A percentile compares a stretch with the other conserved stretches of the same genome.
phyloP scores from a whole-genome alignment of 1,139 yeast species.

The Eremothecium cymbalariae region DNA sequence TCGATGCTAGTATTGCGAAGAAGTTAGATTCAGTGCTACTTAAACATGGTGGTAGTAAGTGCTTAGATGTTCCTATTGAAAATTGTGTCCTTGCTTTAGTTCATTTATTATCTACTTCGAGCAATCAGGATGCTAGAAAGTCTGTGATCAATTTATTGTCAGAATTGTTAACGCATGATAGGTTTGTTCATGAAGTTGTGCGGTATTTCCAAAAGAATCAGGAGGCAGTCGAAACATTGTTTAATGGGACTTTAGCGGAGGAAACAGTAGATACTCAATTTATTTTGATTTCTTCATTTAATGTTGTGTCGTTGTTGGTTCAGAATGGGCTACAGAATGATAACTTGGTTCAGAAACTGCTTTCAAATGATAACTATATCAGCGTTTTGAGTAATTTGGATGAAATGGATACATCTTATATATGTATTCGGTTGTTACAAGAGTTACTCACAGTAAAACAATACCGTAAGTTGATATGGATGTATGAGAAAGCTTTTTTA shows the following conservation, averaged over 20 bases:
- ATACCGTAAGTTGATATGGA: constrained; percentile 55
- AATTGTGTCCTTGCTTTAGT: constrained; percentile 23
- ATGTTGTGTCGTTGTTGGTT: constrained; percentile 30
- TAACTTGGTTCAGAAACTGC: constrained; percentile 17
- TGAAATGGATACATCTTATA: constrained; percentile 28
- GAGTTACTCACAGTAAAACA: constrained; percentile 42
- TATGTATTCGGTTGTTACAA: constrained; percentile 28
- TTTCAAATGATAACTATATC: constrained; percentile 20
- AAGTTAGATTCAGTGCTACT: constrained; percentile 24
- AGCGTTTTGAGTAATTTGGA: constrained; percentile 21
- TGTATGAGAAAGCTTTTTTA: constrained; percentile 43
- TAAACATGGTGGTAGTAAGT: constrained; percentile 35
- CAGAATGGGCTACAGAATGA: constrained; percentile 23
- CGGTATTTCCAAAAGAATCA: constrained; percentile 36
- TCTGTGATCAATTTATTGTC: constrained; percentile 62
- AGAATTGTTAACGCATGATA: constrained; percentile 41
- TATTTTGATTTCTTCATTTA: constrained; percentile 26
- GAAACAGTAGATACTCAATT: constrained; percentile 21
- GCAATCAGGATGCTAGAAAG: constrained; percentile 55
- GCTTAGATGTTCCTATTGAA: constrained; percentile 14
- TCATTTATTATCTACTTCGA: constrained; percentile 23
- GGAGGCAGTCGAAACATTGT: constrained; percentile 30
- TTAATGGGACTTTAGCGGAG: constrained; percentile 28
- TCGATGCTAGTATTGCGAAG: constrained; percentile 28
- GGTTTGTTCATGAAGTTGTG: constrained; percentile 38